Percentiles rank a stretch among this genome's conserved stretches.
Evolutionary conservation across 2,329 filamentous ascomycete species (phyloP).

Genomic region (Alternaria arborescens): DNA sequence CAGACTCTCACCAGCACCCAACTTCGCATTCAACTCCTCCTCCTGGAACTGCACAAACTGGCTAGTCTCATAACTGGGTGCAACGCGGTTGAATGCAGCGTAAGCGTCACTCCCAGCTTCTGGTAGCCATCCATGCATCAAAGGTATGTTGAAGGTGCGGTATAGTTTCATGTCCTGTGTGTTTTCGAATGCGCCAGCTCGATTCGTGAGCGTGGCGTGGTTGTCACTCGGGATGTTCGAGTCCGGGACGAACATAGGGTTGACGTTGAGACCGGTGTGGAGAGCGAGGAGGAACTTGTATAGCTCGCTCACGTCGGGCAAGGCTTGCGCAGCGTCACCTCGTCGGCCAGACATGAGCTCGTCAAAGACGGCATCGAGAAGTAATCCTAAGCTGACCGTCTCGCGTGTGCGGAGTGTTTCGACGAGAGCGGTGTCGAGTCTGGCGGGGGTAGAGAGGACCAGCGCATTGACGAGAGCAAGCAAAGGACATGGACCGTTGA

Average conservation of each 20-base stretch:
- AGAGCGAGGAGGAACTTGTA: slow-evolving; percentile 87
- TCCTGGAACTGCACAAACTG: slow-evolving; percentile 89
- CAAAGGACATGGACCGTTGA: slow-evolving; percentile 92
- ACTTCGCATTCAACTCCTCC: slow-evolving; percentile 85
- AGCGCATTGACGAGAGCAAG: slow-evolving; percentile 93
- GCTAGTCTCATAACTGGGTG: slow-evolving; percentile 87
- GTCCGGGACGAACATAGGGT: slow-evolving; percentile 81
- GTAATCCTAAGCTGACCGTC: slow-evolving; percentile 83
- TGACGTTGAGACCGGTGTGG: slow-evolving; percentile 98
- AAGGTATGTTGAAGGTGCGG: slow-evolving; percentile 83
- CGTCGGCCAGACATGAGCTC: slow-evolving; percentile 84
- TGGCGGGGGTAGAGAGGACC: slow-evolving; percentile 78
- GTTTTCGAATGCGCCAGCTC: slow-evolving; percentile 81
- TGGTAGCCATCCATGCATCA: slow-evolving; percentile 95
- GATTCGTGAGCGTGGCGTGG: slow-evolving; percentile 43
- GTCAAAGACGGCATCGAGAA: slow-evolving; percentile 91
- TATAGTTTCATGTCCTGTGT: slow-evolving; percentile 92
- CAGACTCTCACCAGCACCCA: slow-evolving; percentile 68
- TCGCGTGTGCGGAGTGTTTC: slow-evolving; percentile 81
- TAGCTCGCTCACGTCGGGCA: slow-evolving; percentile 88
- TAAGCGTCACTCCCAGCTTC: slow-evolving; percentile 69
- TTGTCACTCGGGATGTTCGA: slow-evolving; percentile 46
- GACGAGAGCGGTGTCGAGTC: slow-evolving; percentile 73
- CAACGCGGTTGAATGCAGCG: slow-evolving; percentile 75
- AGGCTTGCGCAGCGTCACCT: slow-evolving; percentile 67